Base-by-base conservation (phyloP, 768 basidiomycete genomes). In the Udeniomyces megalosporus region DNA sequence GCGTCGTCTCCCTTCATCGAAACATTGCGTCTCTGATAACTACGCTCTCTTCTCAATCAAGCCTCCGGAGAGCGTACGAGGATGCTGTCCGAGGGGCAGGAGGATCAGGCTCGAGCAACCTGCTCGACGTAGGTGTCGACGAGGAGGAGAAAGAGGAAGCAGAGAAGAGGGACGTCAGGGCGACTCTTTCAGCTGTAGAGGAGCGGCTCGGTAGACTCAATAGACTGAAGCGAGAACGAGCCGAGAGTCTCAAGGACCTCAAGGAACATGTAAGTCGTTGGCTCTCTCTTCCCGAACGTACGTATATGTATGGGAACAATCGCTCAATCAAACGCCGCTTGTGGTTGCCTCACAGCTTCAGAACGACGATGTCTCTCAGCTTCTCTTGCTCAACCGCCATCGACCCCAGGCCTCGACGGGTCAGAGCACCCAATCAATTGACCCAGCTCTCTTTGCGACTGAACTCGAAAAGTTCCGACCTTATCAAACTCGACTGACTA, bases 401-500 rank as follows among this genome's bases (percentile, higher is more conserved):
- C 84, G 90, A 28, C 47, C 42, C 2, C 6, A 32, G 20, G 54
- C 38, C 11, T 26, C 54, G 3, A 56, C n/a, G 24, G 54, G 54
- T 24, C 38, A 42, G 17, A 35, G 44, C 12, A 86, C 90, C 67
- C 78, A 81, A 15, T 80, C 81, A 26, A 85, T 86, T 11, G 90
- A 96, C 67, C 85, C 86, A 0, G 80, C 88, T 0, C 77, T 99
- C 20, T 99, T 97, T 67, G 87, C 90, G 0, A 80, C 84, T 10
- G 91, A 97, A 71, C 80, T 97, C 24, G 93, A 96, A 74, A 99
- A 97, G 74, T 97, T 96, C 77, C 79, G 82, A 24, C 88, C 91
- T 0, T 91, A 87, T 69, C 90, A 95, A 69, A 82, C 85, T 46
- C 82, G 89, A 0, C 76, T 97, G 2, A 75, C 81, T 4, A 79